A percentile compares a stretch with the other conserved stretches of the same genome.
These are phyloP conservation scores for Candida mattraensis DNA, from an alignment of 805 yeast species.

Conservation along the genomic window DNA sequence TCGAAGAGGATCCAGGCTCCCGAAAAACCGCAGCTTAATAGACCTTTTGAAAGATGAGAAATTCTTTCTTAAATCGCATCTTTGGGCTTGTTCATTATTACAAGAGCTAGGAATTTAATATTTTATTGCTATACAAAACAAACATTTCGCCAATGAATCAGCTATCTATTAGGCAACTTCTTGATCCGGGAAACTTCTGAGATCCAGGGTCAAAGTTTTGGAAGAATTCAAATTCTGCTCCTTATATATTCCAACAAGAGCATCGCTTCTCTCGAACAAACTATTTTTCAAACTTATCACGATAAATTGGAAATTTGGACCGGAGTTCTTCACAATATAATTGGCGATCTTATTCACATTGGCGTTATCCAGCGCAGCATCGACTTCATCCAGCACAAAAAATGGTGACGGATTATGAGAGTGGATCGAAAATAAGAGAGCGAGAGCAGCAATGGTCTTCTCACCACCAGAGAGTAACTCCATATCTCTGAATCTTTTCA, in stretches of 20 bases:
- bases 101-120: constrained; percentile 22
- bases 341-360: constrained; percentile 87
- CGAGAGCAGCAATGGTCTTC: constrained; percentile 93
- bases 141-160: background rate
- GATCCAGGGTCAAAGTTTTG: constrained; percentile 69
- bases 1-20: constrained; percentile 49
- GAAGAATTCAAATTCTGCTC: constrained; percentile 75
- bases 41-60: constrained; percentile 55
- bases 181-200: constrained; percentile 55
- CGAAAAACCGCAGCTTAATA: constrained; percentile 54
- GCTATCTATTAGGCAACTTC: constrained; percentile 14
- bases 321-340: constrained; percentile 73
- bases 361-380: constrained; percentile 91
- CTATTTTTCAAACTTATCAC: constrained; percentile 89
- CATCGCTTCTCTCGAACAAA: constrained; percentile 83
- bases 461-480: constrained; percentile 95
- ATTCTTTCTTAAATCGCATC: constrained; percentile 56
- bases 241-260: constrained; percentile 89
- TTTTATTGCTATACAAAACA: background rate
- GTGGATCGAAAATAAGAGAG: constrained; percentile 87
- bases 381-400: constrained; percentile 95
- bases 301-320: constrained; percentile 82
- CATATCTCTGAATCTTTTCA: constrained; percentile 91
- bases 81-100: constrained; percentile 60
- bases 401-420: constrained; percentile 92